phyloP scores from a whole-genome alignment of 441 rosid species.

The Cnidoscolus chayamansa region DNA sequence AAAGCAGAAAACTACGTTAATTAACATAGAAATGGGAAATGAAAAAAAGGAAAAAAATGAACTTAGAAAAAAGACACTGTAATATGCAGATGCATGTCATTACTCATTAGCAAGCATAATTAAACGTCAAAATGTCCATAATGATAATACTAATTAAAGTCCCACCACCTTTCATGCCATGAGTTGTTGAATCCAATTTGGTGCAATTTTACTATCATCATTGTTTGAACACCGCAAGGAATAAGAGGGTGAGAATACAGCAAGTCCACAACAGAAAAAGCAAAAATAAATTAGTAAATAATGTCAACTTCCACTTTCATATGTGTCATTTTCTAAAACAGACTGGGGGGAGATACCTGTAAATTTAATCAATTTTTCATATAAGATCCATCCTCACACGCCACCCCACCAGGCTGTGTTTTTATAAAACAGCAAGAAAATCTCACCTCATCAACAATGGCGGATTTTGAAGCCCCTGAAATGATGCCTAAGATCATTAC shows the following conservation, averaged over 20 bases:
- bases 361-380: slow-evolving; percentile 9
- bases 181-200: slow-evolving; percentile 18
- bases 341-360: background rate
- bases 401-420: slow-evolving; percentile 17
- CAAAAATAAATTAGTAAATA: background rate
- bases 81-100: background rate
- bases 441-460: slow-evolving; percentile 22
- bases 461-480: slow-evolving; percentile 14
- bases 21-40: no score
- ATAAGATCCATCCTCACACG: slow-evolving; percentile 9
- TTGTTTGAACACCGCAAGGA: slow-evolving; percentile 4
- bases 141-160: background rate
- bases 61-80: no score
- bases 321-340: background rate
- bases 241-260: no score
- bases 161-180: slow-evolving; percentile 14
- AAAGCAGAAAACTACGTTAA: no score
- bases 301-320: background rate
- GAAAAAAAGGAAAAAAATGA: background rate
- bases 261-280: background rate
- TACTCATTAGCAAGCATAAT: slow-evolving; percentile 9
- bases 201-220: slow-evolving; percentile 15
- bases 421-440: slow-evolving; percentile 12
- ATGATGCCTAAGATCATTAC: slow-evolving; percentile 53
- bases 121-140: background rate